phyloP scores from a whole-genome alignment of 305 asterid genomes.

The Caryopteris hybrid region DNA sequence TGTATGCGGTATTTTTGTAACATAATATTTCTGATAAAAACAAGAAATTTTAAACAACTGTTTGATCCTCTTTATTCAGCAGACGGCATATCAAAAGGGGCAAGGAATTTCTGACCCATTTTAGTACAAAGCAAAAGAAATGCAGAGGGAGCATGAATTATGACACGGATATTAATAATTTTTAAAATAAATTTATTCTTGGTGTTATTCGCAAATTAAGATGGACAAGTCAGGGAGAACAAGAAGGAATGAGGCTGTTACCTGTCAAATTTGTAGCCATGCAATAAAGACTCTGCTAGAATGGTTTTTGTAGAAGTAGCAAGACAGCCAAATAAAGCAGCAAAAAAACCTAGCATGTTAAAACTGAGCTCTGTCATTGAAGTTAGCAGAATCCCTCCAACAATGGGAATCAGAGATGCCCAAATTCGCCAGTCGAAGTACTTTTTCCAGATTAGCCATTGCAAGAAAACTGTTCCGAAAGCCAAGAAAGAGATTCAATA shows the following conservation, averaged over 20 bases:
- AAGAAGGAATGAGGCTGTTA: constrained; percentile 17
- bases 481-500: background rate
- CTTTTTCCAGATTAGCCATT: constrained; percentile 91
- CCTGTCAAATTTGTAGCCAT: constrained; percentile 94
- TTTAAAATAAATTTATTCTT: background rate
- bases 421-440: constrained; percentile 82
- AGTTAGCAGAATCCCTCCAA: constrained; percentile 90
- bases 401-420: constrained; percentile 86
- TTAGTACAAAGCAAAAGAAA: background rate
- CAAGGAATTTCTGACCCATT: background rate
- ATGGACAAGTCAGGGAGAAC: background rate
- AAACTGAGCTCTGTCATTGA: constrained; percentile 91
- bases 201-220: background rate
- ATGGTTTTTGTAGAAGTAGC: constrained; percentile 95
- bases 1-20: background rate
- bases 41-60: background rate
- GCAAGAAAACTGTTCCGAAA: constrained; percentile 63
- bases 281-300: constrained; percentile 86
- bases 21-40: background rate
- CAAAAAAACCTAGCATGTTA: constrained; percentile 75
- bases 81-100: background rate
- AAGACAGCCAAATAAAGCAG: constrained; percentile 86
- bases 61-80: background rate
- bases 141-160: background rate
- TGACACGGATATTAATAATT: background rate